Evolutionary conservation across 2,329 filamentous ascomycete species (phyloP), one percentile per base, ranked within the genome.

Genomic region (Ophiostoma sp.): DNA sequence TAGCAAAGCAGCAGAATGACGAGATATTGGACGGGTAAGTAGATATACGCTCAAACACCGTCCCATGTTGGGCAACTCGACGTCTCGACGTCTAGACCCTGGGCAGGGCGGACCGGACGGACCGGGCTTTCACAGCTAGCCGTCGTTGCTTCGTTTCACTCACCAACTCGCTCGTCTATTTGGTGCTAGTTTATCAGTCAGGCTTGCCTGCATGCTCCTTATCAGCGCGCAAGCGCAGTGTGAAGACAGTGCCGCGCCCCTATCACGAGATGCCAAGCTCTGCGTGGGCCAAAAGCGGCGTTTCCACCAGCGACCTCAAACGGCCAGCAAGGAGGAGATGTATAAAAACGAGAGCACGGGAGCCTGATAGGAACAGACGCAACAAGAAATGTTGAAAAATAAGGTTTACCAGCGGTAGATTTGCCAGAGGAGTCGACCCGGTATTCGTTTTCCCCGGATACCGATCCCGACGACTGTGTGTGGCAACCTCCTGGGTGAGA

Each of bases 251-350:
- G 12, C 27, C 49, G n/a, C 18, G 14, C 6, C 5, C 49, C 55
- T 5, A 18, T 38, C 12, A 9, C 55, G 38, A 14, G 12, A 40
- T 60, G 55, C 68, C 68, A 69, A 68, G 69, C 52, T 49, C 62
- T 52, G 68, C 68, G 69, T 70, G 68, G 27, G 27, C 49, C 18
- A 55, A 18, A 70, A 67, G 47, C 42, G 47, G 9, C 62, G 65
- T 65, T 67, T 66, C 65, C 42, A 16, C 62, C 65, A 63, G 60
- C 52, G 67, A 62, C 69, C 47, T 70, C 67, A 70, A 70, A 70
- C 69, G 11, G 40, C 47, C 42, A 16, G 55, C 16, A 27, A 38
- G 27, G 68, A 11, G 45, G 55, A 36, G 40, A 27, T 42, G 16
- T 27, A 40, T 36, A n/a, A 49, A 63, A 38, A 36, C 8, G 27